These are phyloP conservation scores for Talaromyces sp. DNA, from an alignment of 2,329 filamentous ascomycete species.

Conservation along the genomic window DNA sequence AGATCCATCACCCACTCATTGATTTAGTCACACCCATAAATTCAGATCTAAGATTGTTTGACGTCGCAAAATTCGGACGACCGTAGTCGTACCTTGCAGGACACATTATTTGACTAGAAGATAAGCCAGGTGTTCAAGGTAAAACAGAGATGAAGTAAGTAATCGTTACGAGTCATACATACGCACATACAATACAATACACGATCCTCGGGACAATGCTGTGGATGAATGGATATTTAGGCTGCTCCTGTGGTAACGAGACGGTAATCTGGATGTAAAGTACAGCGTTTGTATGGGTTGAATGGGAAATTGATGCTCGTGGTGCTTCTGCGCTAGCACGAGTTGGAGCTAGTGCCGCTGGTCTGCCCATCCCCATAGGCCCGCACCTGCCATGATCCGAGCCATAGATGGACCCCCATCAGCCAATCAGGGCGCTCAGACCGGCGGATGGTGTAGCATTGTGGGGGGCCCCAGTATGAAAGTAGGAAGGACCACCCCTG, in stretches of 20 bases:
- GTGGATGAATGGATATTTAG: background rate
- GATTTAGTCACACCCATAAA: background rate
- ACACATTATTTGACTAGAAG: background rate
- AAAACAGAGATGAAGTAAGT: slow-evolving; percentile 24
- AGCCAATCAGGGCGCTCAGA: background rate
- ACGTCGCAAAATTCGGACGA: background rate
- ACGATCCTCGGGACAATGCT: background rate
- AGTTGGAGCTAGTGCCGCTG: slow-evolving; percentile 8
- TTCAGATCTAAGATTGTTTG: background rate
- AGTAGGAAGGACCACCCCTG: slow-evolving; percentile 16
- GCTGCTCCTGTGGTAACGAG: background rate
- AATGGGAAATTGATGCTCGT: slow-evolving; percentile 4
- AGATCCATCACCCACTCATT: background rate
- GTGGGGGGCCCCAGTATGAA: slow-evolving; percentile 6
- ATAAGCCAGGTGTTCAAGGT: slow-evolving; percentile 42
- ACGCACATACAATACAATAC: too few relatives aligned
- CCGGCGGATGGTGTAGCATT: background rate
- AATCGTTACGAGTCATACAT: background rate
- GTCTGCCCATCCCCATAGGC: slow-evolving; percentile 15
- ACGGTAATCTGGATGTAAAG: background rate
- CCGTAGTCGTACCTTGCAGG: slow-evolving; percentile 5
- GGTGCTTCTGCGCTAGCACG: slow-evolving; percentile 5
- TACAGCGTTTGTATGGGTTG: background rate
- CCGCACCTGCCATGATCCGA: slow-evolving; percentile 19
- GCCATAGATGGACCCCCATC: background rate